These are phyloP conservation scores for Waltiozyma sp. DNA, from an alignment of 1,139 yeast genomes.

Conservation along the genomic window DNA sequence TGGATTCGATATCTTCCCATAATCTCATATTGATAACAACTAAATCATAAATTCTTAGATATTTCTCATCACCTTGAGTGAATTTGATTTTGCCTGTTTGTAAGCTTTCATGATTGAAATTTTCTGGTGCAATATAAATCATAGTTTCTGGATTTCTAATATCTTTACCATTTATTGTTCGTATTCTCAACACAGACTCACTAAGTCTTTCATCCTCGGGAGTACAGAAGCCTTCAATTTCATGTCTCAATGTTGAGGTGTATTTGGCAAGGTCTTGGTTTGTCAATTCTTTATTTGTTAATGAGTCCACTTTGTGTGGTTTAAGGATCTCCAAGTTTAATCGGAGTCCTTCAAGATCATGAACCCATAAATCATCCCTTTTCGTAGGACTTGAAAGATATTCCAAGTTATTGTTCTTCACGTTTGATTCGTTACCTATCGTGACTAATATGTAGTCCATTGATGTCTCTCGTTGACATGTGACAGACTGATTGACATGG, in stretches of 20 bases:
- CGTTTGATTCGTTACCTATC: slow-evolving; percentile 13
- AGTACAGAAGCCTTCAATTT: slow-evolving; percentile 6
- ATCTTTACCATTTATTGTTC: slow-evolving; percentile 7
- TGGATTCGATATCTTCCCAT: slow-evolving; percentile 1
- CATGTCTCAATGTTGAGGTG: slow-evolving; percentile 2
- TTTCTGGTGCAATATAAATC: slow-evolving; percentile 5
- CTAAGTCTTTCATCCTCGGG: slow-evolving; percentile 3
- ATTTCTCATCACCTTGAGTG: slow-evolving; percentile 1
- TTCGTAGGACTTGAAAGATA: slow-evolving; percentile 15
- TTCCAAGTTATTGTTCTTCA: slow-evolving; percentile 8
- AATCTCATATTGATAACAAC: slow-evolving; percentile 11
- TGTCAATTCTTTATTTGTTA: slow-evolving; percentile 5
- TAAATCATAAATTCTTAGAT: slow-evolving; percentile 8
- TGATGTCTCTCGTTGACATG: slow-evolving; percentile 14
- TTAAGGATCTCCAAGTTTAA: slow-evolving; percentile 29
- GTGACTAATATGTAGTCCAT: slow-evolving; percentile 11
- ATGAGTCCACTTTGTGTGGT: slow-evolving; percentile 25
- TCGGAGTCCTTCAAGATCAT: slow-evolving; percentile 25
- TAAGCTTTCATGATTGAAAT: neutral
- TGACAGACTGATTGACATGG: slow-evolving; percentile 3
- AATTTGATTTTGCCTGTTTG: neutral
- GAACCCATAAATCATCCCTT: slow-evolving; percentile 36
- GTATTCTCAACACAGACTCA: slow-evolving; percentile 5
- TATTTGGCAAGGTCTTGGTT: slow-evolving; percentile 1
- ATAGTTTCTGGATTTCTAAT: slow-evolving; percentile 2